A percentile compares a stretch with the other conserved stretches of the same genome.
These are phyloP conservation scores for Deakozyma indianensis DNA, from an alignment of 805 yeast species.

Conservation along the genomic window DNA sequence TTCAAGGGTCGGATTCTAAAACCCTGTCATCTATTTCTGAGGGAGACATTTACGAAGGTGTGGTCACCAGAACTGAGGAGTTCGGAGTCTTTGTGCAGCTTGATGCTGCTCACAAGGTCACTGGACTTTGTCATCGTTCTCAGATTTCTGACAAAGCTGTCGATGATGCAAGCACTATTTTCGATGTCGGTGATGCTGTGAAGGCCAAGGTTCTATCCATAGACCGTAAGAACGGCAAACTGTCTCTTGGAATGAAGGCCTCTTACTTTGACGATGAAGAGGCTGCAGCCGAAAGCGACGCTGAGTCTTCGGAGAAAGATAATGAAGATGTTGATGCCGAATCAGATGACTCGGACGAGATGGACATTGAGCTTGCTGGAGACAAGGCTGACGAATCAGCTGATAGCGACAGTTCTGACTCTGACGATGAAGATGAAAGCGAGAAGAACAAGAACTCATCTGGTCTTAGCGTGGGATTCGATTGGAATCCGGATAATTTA, in stretches of 20 bases:
- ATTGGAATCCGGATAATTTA: slow-evolving; percentile 86
- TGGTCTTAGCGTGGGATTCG: slow-evolving; percentile 78
- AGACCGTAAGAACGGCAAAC: slow-evolving; percentile 50
- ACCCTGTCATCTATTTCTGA: slow-evolving; percentile 37
- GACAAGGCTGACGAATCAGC: slow-evolving; percentile 14
- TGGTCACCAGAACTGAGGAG: slow-evolving; percentile 61
- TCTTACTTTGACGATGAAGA: slow-evolving; percentile 48
- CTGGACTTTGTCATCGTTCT: slow-evolving; percentile 79
- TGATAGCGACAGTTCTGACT: slow-evolving; percentile 15
- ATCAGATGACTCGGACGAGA: slow-evolving; percentile 11
- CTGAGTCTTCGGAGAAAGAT: slow-evolving; percentile 10
- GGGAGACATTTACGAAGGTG: slow-evolving; percentile 65
- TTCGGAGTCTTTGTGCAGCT: slow-evolving; percentile 84
- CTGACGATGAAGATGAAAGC: slow-evolving; percentile 23
- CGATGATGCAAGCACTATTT: slow-evolving; percentile 46
- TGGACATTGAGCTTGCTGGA: slow-evolving; percentile 9
- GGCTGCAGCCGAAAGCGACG: slow-evolving; percentile 19
- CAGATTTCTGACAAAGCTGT: slow-evolving; percentile 55
- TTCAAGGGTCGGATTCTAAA: slow-evolving; percentile 37
- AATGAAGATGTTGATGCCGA: slow-evolving; percentile 14
- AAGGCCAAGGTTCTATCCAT: slow-evolving; percentile 64
- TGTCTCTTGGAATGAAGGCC: slow-evolving; percentile 90
- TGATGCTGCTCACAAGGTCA: slow-evolving; percentile 56
- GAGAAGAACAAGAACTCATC: slow-evolving; percentile 15
- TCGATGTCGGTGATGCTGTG: slow-evolving; percentile 82